Conservation (phyloP, 2,329 filamentous ascomycete species). For the Cadophora gregata region DNA sequence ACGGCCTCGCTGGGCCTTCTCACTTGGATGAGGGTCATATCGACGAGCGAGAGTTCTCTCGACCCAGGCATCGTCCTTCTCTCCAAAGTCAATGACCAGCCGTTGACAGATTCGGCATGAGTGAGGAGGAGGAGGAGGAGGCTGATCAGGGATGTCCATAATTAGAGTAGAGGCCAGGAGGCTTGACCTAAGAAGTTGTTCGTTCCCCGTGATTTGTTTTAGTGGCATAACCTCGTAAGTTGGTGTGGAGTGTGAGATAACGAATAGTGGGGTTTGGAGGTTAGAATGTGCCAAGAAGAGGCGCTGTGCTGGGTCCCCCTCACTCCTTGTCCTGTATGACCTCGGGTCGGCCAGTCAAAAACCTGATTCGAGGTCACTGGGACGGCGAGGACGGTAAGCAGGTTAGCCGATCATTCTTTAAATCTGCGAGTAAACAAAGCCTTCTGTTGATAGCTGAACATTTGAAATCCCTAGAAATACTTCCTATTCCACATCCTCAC, state of each 20-base stretch:
- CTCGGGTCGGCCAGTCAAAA: not conserved
- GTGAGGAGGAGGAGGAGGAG: not conserved
- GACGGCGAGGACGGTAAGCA: not conserved
- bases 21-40: not conserved
- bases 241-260: not conserved
- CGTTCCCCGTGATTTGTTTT: too few species aligned
- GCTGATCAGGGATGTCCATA: not conserved
- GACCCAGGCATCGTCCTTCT: conserved; percentile 10
- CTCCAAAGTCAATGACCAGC: not conserved
- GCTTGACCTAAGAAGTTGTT: not conserved
- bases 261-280: not conserved
- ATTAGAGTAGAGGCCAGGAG: not conserved
- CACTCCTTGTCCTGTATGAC: too few species aligned
- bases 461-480: not conserved
- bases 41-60: conserved; percentile 12
- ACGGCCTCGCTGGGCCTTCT: not conserved
- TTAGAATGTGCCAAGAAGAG: not conserved
- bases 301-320: not conserved
- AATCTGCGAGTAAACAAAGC: not conserved
- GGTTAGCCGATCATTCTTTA: not conserved
- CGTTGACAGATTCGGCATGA: not conserved
- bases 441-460: not conserved
- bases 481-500: not conserved
- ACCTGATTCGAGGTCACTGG: not conserved
- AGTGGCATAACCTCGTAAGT: not conserved